Evolutionary conservation across 148 eudicot species (phyloP).

Genomic region (Silene conica): DNA sequence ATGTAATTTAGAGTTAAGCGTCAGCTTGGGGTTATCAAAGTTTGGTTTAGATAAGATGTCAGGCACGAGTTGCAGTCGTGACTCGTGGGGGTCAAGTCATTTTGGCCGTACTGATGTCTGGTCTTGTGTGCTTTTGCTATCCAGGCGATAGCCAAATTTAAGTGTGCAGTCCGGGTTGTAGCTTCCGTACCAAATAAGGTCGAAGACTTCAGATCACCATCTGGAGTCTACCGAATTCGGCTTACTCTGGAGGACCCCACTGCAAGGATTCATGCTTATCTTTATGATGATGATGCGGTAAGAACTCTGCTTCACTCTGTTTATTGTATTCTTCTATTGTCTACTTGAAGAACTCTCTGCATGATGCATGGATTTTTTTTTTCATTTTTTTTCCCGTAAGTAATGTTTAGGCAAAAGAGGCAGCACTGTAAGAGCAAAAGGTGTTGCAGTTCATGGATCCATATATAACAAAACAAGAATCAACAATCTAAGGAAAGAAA

Average conservation of each 20-base stretch:
- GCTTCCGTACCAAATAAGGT: conserved; percentile 56
- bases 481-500: background rate
- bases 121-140: conserved; percentile 9
- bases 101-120: background rate
- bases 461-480: background rate
- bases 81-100: background rate
- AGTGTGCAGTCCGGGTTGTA: conserved; percentile 70
- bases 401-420: too few relatives aligned
- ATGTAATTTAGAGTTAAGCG: background rate
- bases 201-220: conserved; percentile 55
- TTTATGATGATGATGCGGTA: conserved; percentile 84
- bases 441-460: too few relatives aligned
- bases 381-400: too few relatives aligned
- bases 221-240: conserved; percentile 52
- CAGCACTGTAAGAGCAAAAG: too few relatives aligned
- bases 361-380: too few relatives aligned
- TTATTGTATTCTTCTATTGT: background rate
- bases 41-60: background rate
- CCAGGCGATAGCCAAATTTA: conserved; percentile 72
- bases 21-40: background rate
- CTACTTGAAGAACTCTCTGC: background rate
- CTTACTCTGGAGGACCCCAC: conserved; percentile 91
- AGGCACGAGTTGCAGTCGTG: background rate
- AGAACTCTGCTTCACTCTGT: conserved; percentile 3
- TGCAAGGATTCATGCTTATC: conserved; percentile 69